Evolutionary conservation across 768 basidiomycete species (phyloP), one percentile per base, ranked within the genome.

Genomic region (Dentipellis sp.): DNA sequence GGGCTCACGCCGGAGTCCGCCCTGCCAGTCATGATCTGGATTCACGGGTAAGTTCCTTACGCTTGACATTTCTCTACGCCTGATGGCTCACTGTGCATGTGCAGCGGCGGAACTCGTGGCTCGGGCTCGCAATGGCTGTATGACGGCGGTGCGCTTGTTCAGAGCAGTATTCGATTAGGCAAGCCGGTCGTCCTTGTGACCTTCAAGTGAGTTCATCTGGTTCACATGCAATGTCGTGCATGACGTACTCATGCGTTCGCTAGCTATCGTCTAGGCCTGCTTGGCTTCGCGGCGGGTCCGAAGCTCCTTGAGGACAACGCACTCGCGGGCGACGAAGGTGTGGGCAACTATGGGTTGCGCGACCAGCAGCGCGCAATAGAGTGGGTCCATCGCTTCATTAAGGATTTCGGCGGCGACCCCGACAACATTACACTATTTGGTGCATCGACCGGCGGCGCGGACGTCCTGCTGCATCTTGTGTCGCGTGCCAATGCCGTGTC

Each of bases 11-110:
- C 76, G 3, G 71, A 72, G 48, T 83, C 85, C 40, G 75, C 72
- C 45, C 59, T 84, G 14, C 88, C 88, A 6, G 87, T 91, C 61
- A 88, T 91, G 88, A 67, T 89, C 47, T 91, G 88, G 88, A 73
- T 91, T n/a, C 88, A 91, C 70, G 88, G 88, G 88, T 90, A 62
- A 46, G 81, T 72, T 34, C 29, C 21, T 50, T 42, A 42, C 55
- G 22, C 56, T 53, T 22, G 39, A 54, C 49, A 37, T 38, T 22
- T 37, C 23, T n/a, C 17, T 19, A 22, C n/a, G 50, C 45, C 52
- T 55, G 46, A 8, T 60, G 49, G 16, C 58, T 56, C 52, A 38
- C 48, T 40, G 56, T 37, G 52, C 50, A 53, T 54, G 58, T 9
- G 53, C 64, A 90, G 88, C 22, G 88, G 88, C 40, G 83, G 82